phyloP scores from a whole-genome alignment of 306 rosid genomes.

The Fagus sylvatica region DNA sequence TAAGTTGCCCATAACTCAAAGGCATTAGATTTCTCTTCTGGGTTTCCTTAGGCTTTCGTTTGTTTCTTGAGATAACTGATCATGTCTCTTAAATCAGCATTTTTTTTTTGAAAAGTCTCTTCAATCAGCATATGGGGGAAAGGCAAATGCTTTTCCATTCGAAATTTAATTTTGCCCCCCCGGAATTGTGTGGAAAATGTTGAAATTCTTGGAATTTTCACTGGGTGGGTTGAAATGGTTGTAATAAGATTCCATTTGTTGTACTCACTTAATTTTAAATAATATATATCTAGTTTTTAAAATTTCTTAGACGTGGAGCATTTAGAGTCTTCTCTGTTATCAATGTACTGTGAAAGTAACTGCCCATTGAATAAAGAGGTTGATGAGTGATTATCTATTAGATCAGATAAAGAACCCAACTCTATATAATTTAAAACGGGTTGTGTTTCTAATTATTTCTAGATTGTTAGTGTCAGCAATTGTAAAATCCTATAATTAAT shows the following conservation, averaged over 20 bases:
- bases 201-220: neutral
- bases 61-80: too few relatives aligned
- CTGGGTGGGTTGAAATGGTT: neutral
- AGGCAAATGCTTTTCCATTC: neutral
- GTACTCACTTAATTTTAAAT: neutral
- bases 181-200: neutral
- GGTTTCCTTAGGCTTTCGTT: too few relatives aligned
- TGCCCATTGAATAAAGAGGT: neutral
- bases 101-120: too few relatives aligned
- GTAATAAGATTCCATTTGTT: neutral
- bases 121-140: too few relatives aligned
- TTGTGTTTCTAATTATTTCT: neutral
- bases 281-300: neutral
- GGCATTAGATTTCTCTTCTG: too few relatives aligned
- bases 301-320: neutral
- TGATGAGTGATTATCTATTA: neutral
- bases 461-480: neutral
- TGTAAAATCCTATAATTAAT: neutral
- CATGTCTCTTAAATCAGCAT: too few relatives aligned
- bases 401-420: neutral
- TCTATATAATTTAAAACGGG: too few relatives aligned
- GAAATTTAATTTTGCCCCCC: neutral
- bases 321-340: neutral
- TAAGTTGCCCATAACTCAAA: neutral
- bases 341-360: neutral